Percentiles rank a stretch among this genome's conserved stretches.
These are phyloP conservation scores for Sporisorium graminicola DNA, from an alignment of 1,284 basidiomycete species.

Conservation along the genomic window DNA sequence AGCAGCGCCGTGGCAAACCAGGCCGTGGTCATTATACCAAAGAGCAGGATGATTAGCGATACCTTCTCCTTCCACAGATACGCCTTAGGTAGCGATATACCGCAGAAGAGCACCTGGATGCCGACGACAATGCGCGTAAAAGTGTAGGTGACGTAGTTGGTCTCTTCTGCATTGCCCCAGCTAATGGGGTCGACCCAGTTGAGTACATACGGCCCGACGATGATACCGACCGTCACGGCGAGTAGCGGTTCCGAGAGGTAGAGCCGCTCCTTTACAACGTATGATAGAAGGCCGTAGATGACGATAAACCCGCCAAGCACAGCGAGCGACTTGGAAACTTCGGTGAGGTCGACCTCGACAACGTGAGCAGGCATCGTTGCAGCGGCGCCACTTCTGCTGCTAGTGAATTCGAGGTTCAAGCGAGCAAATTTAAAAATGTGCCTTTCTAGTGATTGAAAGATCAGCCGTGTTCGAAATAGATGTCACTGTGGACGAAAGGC, in stretches of 20 bases:
- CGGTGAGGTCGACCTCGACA: slow-evolving; percentile 59
- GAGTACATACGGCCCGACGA: slow-evolving; percentile 65
- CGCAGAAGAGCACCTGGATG: slow-evolving; percentile 70
- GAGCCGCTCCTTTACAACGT: slow-evolving; percentile 64
- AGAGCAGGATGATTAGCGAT: slow-evolving; percentile 68
- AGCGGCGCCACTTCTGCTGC: not conserved
- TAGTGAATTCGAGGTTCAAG: no score
- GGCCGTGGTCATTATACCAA: slow-evolving; percentile 70
- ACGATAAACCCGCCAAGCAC: slow-evolving; percentile 67
- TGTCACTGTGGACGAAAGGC: slow-evolving; percentile 34
- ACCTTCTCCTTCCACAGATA: slow-evolving; percentile 65
- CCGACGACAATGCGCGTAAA: slow-evolving; percentile 69
- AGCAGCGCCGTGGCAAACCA: slow-evolving; percentile 70
- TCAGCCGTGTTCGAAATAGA: slow-evolving; percentile 24
- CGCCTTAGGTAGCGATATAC: slow-evolving; percentile 70
- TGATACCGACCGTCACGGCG: slow-evolving; percentile 63
- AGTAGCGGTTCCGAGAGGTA: slow-evolving; percentile 68
- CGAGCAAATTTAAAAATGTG: not conserved
- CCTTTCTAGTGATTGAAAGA: not conserved
- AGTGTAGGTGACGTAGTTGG: slow-evolving; percentile 70
- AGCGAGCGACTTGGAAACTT: slow-evolving; percentile 62
- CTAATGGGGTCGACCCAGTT: slow-evolving; percentile 65
- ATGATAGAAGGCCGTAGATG: slow-evolving; percentile 66
- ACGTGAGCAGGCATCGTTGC: slow-evolving; percentile 44
- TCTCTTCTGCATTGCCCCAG: slow-evolving; percentile 56